Conservation (phyloP, 441 rosid species). For the Syzygium malaccense region DNA sequence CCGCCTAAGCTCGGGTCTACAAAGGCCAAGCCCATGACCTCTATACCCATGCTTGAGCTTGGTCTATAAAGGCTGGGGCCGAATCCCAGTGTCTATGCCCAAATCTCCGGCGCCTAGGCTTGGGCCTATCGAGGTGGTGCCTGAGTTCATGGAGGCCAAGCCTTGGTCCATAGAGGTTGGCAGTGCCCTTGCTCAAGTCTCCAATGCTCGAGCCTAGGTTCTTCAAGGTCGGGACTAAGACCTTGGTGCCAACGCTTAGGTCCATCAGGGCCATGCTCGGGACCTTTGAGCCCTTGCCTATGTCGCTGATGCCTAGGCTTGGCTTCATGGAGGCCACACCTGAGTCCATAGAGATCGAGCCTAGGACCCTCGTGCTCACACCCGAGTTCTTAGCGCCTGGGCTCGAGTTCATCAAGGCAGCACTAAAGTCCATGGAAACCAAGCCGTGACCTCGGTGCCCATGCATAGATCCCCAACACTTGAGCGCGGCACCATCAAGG, state of each 20-base stretch:
- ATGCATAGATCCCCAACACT: neutral
- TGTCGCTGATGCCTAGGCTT: too few relatives aligned
- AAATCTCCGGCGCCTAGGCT: too few relatives aligned
- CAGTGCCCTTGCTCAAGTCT: neutral
- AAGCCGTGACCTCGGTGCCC: neutral
- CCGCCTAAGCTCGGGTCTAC: too few relatives aligned
- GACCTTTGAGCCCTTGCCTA: neutral
- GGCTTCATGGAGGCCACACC: too few relatives aligned
- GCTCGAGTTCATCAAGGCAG: neutral
- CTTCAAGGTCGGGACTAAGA: neutral
- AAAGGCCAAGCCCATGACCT: too few relatives aligned
- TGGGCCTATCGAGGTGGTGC: neutral
- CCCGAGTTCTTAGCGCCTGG: accelerated
- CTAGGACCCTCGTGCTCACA: neutral
- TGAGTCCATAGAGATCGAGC: neutral
- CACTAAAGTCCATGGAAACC: neutral
- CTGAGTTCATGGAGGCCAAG: neutral
- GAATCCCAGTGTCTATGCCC: too few relatives aligned
- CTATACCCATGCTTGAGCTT: too few relatives aligned
- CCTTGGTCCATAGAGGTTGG: neutral
- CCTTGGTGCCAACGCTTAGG: neutral
- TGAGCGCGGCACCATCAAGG: neutral
- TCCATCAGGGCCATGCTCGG: neutral
- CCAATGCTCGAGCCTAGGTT: accelerated
- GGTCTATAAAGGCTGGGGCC: neutral